Evolutionary conservation across 1,284 basidiomycete genomes (phyloP).

Genomic region (Sanghuangporus baumii): DNA sequence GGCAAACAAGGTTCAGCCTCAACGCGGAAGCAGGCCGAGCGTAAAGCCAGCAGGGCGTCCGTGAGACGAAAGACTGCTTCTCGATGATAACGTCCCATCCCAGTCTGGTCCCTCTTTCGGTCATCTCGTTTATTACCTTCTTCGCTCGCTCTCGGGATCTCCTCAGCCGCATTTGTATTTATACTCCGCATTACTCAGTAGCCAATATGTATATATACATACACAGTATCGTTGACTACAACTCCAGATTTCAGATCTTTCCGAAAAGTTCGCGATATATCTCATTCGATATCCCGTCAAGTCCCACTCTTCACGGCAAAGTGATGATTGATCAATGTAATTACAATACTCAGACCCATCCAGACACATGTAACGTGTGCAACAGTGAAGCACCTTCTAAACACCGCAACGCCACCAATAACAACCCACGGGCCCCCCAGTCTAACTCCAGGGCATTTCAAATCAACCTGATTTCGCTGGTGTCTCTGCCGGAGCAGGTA

Average conservation of each 20-base stretch:
- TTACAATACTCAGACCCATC: neutral
- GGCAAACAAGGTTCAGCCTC: neutral
- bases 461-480: neutral
- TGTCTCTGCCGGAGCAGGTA: neutral
- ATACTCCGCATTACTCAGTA: neutral
- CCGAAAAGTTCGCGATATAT: neutral
- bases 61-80: slow-evolving; percentile 6
- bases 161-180: slow-evolving; percentile 6
- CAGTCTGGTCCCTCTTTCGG: neutral
- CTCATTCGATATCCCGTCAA: neutral
- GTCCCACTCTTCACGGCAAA: neutral
- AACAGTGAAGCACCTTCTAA: neutral
- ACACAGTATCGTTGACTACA: neutral
- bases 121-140: neutral
- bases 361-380: neutral
- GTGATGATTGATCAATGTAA: neutral
- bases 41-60: slow-evolving; percentile 15
- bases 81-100: slow-evolving; percentile 4
- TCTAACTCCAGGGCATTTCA: neutral
- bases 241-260: neutral
- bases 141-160: neutral
- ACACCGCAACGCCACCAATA: neutral
- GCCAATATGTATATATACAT: neutral
- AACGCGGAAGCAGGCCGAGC: neutral
- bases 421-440: neutral